These are phyloP conservation scores for Scytalidium sp. DNA, from an alignment of 2,329 filamentous ascomycete species.

Conservation along the genomic window DNA sequence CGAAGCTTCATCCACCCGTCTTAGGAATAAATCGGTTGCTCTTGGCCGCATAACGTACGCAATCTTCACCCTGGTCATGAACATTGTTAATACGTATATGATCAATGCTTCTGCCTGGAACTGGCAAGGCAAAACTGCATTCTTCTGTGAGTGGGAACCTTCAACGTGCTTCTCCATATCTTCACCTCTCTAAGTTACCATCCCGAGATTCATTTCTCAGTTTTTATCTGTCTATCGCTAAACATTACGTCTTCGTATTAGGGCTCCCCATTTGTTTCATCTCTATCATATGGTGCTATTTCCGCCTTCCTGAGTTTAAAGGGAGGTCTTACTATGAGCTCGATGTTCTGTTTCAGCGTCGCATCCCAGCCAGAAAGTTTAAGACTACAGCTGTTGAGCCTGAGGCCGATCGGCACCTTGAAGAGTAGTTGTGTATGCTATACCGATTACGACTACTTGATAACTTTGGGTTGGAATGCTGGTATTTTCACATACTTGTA, in stretches of 20 bases:
- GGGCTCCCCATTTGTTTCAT: slow-evolving; percentile 74
- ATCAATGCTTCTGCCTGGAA: slow-evolving; percentile 80
- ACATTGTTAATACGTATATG: slow-evolving; percentile 84
- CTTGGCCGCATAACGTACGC: slow-evolving; percentile 59
- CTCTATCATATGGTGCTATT: slow-evolving; percentile 72
- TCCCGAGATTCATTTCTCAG: not conserved
- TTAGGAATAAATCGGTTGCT: slow-evolving; percentile 59
- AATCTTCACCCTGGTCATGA: slow-evolving; percentile 76
- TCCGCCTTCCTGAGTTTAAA: slow-evolving; percentile 57
- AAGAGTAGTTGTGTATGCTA: too few relatives aligned
- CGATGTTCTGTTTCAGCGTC: slow-evolving; percentile 37
- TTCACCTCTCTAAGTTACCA: not conserved
- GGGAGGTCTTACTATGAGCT: slow-evolving; percentile 44
- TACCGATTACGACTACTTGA: too few relatives aligned
- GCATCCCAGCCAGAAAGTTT: slow-evolving; percentile 29
- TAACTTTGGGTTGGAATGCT: too few relatives aligned
- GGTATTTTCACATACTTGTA: too few relatives aligned
- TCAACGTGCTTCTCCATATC: not conserved
- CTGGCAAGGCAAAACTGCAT: slow-evolving; percentile 80
- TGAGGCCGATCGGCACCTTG: slow-evolving; percentile 26
- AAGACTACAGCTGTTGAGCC: slow-evolving; percentile 52
- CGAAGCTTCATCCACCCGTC: slow-evolving; percentile 61
- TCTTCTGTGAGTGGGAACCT: slow-evolving; percentile 58
- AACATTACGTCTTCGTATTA: not conserved
- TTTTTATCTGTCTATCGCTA: not conserved